Evolutionary conservation across 2,329 filamentous ascomycete species (phyloP).

Genomic region (Leptographium lundbergii): DNA sequence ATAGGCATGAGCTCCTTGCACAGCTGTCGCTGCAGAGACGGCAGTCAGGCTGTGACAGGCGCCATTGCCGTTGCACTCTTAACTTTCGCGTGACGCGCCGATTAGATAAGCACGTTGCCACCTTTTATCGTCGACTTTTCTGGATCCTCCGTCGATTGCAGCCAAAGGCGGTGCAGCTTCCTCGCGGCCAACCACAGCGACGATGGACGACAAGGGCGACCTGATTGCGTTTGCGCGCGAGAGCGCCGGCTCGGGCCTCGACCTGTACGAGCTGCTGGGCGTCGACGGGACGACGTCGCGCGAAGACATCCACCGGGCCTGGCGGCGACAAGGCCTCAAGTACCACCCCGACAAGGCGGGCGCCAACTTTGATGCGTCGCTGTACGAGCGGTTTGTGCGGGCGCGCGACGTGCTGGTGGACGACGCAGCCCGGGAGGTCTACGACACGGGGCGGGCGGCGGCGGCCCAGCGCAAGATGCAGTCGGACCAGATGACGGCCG

Average conservation of each 20-base stretch:
- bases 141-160: too few species aligned
- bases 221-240: slow-evolving; percentile 41
- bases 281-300: slow-evolving; percentile 52
- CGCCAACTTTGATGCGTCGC: slow-evolving; percentile 59
- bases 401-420: slow-evolving; percentile 77
- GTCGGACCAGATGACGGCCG: slow-evolving; percentile 59
- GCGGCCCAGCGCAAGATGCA: slow-evolving; percentile 56
- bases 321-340: slow-evolving; percentile 66
- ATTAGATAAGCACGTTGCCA: too few species aligned
- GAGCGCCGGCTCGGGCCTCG: slow-evolving; percentile 47
- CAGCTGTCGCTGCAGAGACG: background rate
- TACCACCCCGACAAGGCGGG: slow-evolving; percentile 90
- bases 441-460: slow-evolving; percentile 66
- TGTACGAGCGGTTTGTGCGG: slow-evolving; percentile 75
- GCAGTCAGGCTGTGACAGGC: too few species aligned
- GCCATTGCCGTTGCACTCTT: too few species aligned
- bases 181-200: background rate
- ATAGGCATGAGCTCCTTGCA: background rate
- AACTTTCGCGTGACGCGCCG: too few species aligned
- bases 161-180: background rate
- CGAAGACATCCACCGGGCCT: slow-evolving; percentile 69
- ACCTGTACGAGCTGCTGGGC: slow-evolving; percentile 68
- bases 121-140: background rate
- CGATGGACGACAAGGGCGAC: slow-evolving; percentile 26
- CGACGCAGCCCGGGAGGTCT: slow-evolving; percentile 55